phyloP scores from a whole-genome alignment of 768 basidiomycete genomes.

The Filobasidium wieringae region DNA sequence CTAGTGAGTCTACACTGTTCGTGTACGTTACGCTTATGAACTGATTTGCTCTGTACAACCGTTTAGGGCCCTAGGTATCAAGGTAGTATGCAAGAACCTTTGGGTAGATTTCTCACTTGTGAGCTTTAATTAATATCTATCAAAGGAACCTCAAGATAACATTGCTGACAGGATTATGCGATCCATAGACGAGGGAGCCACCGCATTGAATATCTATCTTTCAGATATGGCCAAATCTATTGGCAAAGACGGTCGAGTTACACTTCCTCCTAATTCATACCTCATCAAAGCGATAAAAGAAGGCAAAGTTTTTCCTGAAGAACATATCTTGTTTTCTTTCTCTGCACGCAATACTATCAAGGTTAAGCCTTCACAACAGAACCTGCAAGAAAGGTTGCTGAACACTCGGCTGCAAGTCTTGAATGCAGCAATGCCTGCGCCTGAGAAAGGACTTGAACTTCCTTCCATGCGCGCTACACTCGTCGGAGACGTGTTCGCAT shows the following conservation, averaged over 20 bases:
- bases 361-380: too few species aligned
- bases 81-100: constrained; percentile 34
- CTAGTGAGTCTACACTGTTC: constrained; percentile 22
- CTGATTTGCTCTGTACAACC: neutral
- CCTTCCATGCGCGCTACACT: constrained; percentile 20
- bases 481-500: constrained; percentile 19
- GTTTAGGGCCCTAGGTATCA: constrained; percentile 32
- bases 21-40: neutral
- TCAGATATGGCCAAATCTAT: constrained; percentile 28
- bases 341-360: constrained; percentile 3
- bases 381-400: neutral
- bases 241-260: constrained; percentile 25
- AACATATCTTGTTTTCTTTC: constrained; percentile 25
- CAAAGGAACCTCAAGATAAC: neutral
- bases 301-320: constrained; percentile 28
- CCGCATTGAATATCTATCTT: constrained; percentile 36
- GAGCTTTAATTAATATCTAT: constrained; percentile 7
- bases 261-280: constrained; percentile 25
- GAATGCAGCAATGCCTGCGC: constrained; percentile 27
- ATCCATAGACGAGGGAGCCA: constrained; percentile 30
- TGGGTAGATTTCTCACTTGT: constrained; percentile 37
- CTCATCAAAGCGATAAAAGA: constrained; percentile 33
- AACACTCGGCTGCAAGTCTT: neutral
- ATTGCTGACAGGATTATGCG: neutral
- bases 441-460: constrained; percentile 18